Evolutionary conservation across 176 grass and related monocot species (phyloP), one percentile per base, ranked within the genome.

Genomic region (Juncus effusus): DNA sequence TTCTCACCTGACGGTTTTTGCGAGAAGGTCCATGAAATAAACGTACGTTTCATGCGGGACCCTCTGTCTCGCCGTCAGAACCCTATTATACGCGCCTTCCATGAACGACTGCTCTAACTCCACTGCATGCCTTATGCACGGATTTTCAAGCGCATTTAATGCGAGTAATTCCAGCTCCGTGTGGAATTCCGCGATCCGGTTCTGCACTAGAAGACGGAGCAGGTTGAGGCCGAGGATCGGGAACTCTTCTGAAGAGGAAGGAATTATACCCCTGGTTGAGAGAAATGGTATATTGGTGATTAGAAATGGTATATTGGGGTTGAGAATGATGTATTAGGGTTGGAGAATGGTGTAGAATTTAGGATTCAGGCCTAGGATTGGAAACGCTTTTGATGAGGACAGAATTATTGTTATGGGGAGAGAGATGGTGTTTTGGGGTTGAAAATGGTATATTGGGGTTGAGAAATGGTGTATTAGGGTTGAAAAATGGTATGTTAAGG

Each of bases 21-120:
- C 72, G 65, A 95, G 90, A 69, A 97, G 93, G 61, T 90, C 90
- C 69, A 85, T 78, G 65, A 85, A 77, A 78, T 80, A 90, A 74
- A 78, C 68, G 67, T 90, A 95, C 8, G 78, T 80, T 16, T 95
- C 83, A 69, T 95, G 76, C 38, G 91, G 91, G 54, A 90, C 79
- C 42, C 80, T 38, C 51, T 85, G 64, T 44, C 64, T 56, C 47
- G 61, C 78, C 61, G 50, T 73, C 42, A 78, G 60, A 4, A 90
- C 63, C 69, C 53, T 71, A 44, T 80, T 95, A 65, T 95, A 95
- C 60, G 69, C 47, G 2, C 86, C 91, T 80, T 82, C 86, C 91
- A 90, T 95, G 38, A 95, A 87, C 41, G 83, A 82, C 53, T 76
- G 81, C 52, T 85, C 91, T 71, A 95, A 77, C 39, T 87, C 81